Base-by-base conservation (phyloP, 768 basidiomycete species). In the Pholiota microspora region DNA sequence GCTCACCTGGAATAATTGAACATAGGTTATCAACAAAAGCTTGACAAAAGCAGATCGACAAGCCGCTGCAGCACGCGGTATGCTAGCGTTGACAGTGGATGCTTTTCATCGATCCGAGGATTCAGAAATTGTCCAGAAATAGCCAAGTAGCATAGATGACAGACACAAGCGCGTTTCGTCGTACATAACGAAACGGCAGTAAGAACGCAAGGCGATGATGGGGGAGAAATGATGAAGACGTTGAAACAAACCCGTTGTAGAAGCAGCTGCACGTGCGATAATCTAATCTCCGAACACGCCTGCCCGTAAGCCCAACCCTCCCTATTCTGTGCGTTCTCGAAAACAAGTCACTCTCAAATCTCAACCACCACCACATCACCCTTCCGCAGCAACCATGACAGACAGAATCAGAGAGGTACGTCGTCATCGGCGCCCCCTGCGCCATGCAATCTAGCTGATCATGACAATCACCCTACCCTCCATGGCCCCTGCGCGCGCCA, bases 331-430 rank as follows among this genome's bases (percentile, higher is more conserved):
- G 56, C 54, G 55, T 35, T 56, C 18, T 24, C 21, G 46, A 48
- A 42, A 55, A 55, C 35, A 23, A 21, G 9, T 31, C 48, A 49
- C 51, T 55, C 57, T 56, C 56, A 58, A 23, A 47, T 56, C 49
- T 52, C 53, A 60, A 51, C 40, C 40, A 42, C 52, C 45, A 47
- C 34, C 23, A 10, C 23, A 3, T 21, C 24, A 27, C 23, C 36
- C 49, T 56, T 47, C 51, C 59, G 9, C 40, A 42, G 9, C 40
- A 16, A 71, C 65, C 61, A 77, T 76, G 73, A 73, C 78, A 24
- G 80, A 81, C 58, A 75, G 73, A 75, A 82, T 83, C 69, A 78
- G 69, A 66, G 77, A 79, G 69, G 81, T 77, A 62, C 15, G 64
- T 56, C 18, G 16, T 27, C 45, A 7, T 7, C 23, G 18, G 15